These are phyloP conservation scores for Cytidiella melzeri DNA, from an alignment of 768 basidiomycete species.

Conservation along the genomic window DNA sequence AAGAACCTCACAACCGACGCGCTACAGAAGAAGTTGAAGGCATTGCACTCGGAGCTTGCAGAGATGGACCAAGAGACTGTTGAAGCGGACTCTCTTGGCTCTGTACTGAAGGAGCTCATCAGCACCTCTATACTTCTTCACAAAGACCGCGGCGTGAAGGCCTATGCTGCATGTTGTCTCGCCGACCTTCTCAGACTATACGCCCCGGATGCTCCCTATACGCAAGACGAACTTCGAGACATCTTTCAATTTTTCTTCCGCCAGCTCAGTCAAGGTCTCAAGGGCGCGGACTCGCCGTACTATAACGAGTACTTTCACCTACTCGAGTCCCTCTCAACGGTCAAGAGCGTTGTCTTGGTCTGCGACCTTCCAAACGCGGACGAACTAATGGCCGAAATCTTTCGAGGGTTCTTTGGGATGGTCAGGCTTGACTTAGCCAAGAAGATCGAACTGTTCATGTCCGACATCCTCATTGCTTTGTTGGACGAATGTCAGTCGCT, in stretches of 20 bases:
- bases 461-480: constrained; percentile 85
- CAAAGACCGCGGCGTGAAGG: constrained; percentile 95
- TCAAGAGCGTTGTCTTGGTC: constrained; percentile 91
- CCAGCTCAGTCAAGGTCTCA: constrained; percentile 73
- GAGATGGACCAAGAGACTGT: constrained; percentile 84
- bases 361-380: constrained; percentile 88
- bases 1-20: constrained; percentile 77
- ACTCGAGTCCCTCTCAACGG: constrained; percentile 88
- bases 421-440: constrained; percentile 69
- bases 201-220: constrained; percentile 97
- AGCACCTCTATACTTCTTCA: constrained; percentile 78
- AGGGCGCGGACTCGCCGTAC: constrained; percentile 73
- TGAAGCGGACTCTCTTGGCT: constrained; percentile 64
- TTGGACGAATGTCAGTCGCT: constrained; percentile 81
- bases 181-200: constrained; percentile 91
- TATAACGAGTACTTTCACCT: constrained; percentile 93
- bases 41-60: constrained; percentile 69
- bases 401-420: constrained; percentile 77
- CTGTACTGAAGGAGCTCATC: constrained; percentile 75
- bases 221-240: constrained; percentile 79
- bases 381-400: constrained; percentile 76
- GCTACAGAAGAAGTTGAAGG: constrained; percentile 80
- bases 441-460: constrained; percentile 80
- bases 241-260: constrained; percentile 96
- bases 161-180: constrained; percentile 89